Base-by-base conservation (phyloP, 148 eudicot genomes). In the Camellia granthamiana region DNA sequence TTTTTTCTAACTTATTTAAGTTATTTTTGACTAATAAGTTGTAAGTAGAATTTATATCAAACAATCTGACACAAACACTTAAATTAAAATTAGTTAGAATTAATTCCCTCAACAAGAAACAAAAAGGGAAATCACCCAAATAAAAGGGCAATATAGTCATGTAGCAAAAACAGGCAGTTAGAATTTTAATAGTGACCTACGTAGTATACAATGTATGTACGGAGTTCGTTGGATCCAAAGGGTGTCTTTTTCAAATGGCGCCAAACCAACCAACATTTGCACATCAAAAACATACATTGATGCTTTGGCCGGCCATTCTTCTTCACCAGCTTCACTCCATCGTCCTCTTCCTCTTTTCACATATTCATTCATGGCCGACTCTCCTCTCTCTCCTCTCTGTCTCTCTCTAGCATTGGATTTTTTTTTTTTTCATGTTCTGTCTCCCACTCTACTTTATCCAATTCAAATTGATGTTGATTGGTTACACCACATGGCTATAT, bases 271-370 rank as follows among this genome's bases (percentile, higher is more conserved):
- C 13, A 47, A 47, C 74, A 18, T 69, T 69, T 69, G 52, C 12
- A 30, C 41, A 11, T 4, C 41, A 16, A 3, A 4, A 2, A 43
- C 19, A 4, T 6, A 43, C 72, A 7, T 18, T 11, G 18, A n/a
- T 49, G 5, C 38, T 70, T 18, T 46, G 74, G 74, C 74, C 74
- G 74, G 74, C 74, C 38, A 49, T 46, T 49, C 58, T 46, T 49
- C 58, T 30, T n/a, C 56, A 49, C 30, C n/a, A 8, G 55, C 30
- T 4, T 10, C 38, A 41, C 12, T n/a, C 4, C 58, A 1, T 70
- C 56, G 55, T 70, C 74, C 14, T n/a, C 5, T 70, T 70, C 56
- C 44, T 30, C 51, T 8, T 7, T 69, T 21, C 54, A 67, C 6
- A 51, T 13, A 67, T 11, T 67, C 47, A 10, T 41, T 7, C 16